Evolutionary conservation across 1,284 basidiomycete species (phyloP).

Genomic region (Melampsora abietis-canadensis): DNA sequence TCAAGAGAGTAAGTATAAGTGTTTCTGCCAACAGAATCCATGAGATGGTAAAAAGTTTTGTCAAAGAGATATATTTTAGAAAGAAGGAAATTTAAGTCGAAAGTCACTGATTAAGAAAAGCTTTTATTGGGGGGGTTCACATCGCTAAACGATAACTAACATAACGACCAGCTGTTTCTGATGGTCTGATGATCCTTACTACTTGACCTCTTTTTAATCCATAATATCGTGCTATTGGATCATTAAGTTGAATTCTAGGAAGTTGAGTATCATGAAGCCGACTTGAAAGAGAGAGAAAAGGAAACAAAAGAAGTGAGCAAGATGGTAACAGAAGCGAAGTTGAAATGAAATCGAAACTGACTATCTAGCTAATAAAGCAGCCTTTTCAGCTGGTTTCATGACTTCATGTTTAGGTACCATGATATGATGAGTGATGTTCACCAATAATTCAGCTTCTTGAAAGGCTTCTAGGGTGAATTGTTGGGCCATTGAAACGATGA

Average conservation of each 20-base stretch:
- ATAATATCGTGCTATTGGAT: slow-evolving; percentile 97
- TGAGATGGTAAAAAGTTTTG: no score
- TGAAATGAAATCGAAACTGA: slow-evolving; percentile 54
- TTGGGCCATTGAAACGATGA: slow-evolving; percentile 78
- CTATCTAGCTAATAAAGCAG: slow-evolving; percentile 84
- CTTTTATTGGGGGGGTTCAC: neutral
- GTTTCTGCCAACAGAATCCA: no score
- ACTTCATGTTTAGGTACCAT: slow-evolving; percentile 92
- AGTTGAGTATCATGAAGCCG: slow-evolving; percentile 97
- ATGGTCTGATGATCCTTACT: slow-evolving; percentile 94
- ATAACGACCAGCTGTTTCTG: slow-evolving; percentile 93
- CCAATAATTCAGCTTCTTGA: slow-evolving; percentile 89
- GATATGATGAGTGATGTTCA: slow-evolving; percentile 91
- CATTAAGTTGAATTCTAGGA: slow-evolving; percentile 89
- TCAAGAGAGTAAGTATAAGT: no score
- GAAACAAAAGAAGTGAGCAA: slow-evolving; percentile 5
- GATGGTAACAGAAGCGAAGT: slow-evolving; percentile 33
- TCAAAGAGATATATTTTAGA: neutral
- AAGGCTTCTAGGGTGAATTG: slow-evolving; percentile 93
- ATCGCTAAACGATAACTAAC: slow-evolving; percentile 74
- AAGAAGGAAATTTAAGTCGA: neutral
- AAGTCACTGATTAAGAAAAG: neutral
- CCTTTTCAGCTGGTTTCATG: slow-evolving; percentile 80
- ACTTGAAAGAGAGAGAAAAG: slow-evolving; percentile 57
- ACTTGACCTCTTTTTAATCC: slow-evolving; percentile 92